These are phyloP conservation scores for Gloeopeniophorella convolvens DNA, from an alignment of 768 basidiomycete genomes.

Conservation along the genomic window DNA sequence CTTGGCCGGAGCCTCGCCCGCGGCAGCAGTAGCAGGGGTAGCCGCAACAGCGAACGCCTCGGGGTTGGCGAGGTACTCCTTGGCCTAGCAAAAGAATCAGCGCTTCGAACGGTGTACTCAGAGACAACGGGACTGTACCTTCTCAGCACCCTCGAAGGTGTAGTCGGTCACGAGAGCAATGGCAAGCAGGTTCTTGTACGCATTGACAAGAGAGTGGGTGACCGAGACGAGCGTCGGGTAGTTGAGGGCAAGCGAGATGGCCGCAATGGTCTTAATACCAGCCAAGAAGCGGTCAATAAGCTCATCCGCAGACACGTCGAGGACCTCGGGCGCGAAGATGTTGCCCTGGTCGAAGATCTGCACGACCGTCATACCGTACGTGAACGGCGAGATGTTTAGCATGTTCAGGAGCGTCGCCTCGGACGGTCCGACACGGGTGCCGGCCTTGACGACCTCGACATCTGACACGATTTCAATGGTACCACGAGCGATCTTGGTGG, in stretches of 20 bases:
- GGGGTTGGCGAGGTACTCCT: slow-evolving; percentile 96
- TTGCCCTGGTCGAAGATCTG: slow-evolving; percentile 96
- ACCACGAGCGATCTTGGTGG: slow-evolving; percentile 99
- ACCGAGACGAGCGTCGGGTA: slow-evolving; percentile 96
- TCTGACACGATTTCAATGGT: slow-evolving; percentile 99
- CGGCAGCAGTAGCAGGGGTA: slow-evolving; percentile 46
- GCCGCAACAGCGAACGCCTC: slow-evolving; percentile 91
- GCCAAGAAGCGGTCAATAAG: slow-evolving; percentile 88
- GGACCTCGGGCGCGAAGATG: slow-evolving; percentile 80
- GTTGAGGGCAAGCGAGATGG: slow-evolving; percentile 90
- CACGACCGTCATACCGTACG: slow-evolving; percentile 97
- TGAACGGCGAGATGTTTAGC: slow-evolving; percentile 99
- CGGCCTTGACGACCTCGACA: slow-evolving; percentile 89
- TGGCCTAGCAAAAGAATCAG: slow-evolving; percentile 51
- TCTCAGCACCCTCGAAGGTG: slow-evolving; percentile 88
- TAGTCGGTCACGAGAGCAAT: slow-evolving; percentile 88
- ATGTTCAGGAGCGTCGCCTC: slow-evolving; percentile 99
- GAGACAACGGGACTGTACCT: slow-evolving; percentile 47
- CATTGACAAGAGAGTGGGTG: slow-evolving; percentile 92
- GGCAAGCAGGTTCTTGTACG: slow-evolving; percentile 97
- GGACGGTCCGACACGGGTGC: slow-evolving; percentile 91
- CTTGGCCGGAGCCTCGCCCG: slow-evolving; percentile 51
- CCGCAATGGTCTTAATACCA: slow-evolving; percentile 92
- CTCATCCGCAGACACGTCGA: slow-evolving; percentile 89
- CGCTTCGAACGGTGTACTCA: slow-evolving; percentile 27